Base-by-base conservation (phyloP, 768 basidiomycete genomes). In the Grammothele lineata region DNA sequence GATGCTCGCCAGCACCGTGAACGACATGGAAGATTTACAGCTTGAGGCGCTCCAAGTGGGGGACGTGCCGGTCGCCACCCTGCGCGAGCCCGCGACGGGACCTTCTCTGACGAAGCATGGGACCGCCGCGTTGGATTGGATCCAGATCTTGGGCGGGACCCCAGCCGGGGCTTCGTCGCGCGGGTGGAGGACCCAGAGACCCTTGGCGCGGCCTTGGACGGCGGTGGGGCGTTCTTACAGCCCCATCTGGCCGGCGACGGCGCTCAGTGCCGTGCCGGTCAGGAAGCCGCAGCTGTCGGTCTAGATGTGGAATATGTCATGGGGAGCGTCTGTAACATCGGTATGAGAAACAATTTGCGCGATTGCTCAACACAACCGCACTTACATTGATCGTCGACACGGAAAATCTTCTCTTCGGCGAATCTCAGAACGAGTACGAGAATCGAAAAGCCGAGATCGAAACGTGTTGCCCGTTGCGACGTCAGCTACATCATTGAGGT, bases 391-490 rank as follows among this genome's bases (percentile, higher is more conserved):
- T 89, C 87, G 0, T 60, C 51, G 4, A 80, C 72, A 38, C 73
- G 71, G 4, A 54, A 12, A 0, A 88, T 83, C 35, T 83, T 67
- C 14, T 70, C 54, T 0, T 66, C 68, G 0, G 68, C 51, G 33
- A 88, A 81, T 24, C 71, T 67, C 1, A 87, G 55, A 0, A 70
- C 77, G 0, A 87, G 87, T 0, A 80, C 64, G 0, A 83, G 82
- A 3, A 78, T 85, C 0, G 87, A 89, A 0, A 88, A 56, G 0
- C 79, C 81, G 2, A 89, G 65, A 0, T 78, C 79, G 55, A 76
- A 85, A 0, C 87, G 73, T 9, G 83, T 77, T 0, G 73, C 70
- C 65, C 77, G 88, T 57, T 90, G 89, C 12, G 72, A 74, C 8
- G 86, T 74, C 0, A 81, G 75, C 87, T 89, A 45, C n/a, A n/a